Base-by-base conservation (phyloP, 2,329 filamentous ascomycete genomes). In the Neurospora sp. region DNA sequence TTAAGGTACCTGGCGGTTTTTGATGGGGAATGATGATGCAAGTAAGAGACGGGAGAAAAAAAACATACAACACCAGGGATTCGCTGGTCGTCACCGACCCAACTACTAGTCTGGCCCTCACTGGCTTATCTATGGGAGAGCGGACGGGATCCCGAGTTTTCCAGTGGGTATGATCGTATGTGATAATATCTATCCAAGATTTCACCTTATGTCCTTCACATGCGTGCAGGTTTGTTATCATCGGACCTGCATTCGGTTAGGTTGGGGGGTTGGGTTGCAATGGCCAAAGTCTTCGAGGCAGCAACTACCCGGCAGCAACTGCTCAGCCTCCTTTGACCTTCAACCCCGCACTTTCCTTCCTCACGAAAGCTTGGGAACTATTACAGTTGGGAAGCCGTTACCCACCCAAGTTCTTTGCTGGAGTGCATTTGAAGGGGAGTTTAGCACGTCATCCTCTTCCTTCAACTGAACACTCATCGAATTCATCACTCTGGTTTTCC, bases 181-280 rank as follows among this genome's bases (percentile, higher is more conserved):
- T 43, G 41, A 19, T 43, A 19, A 0, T 43, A 41, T 43, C 0
- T 0, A 3, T 0, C 2, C 1, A 19, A 1, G 0, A 19, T 4
- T 19, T 19, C 0, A 43, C 8, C 41, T 43, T 43, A 43, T 43
- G 3, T 41, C n/a, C 1, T 23, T 11, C n/a, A 10, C 2, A 1
- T 38, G 2, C 37, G 37, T 11, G 37, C 37, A 11, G 2, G n/a
- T 6, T 11, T 46, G 8, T 6, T 46, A 23, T 6, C n/a, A 19
- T 19, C 41, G 10, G 41, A 19, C 41, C 23, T 28, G 23, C 23
- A 28, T 28, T 28, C 23, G 23, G 19, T 28, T 15, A 28, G 28
- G 46, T 15, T 52, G 46, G 19, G 4, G 19, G 46, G 19, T 28
- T 57, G 8, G 46, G 46, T 57, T 15, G 46, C 46, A 57, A 52